Evolutionary conservation across 176 grass and related monocot genomes (phyloP), one percentile per base, ranked within the genome.

Genomic region (Leersia perrieri): DNA sequence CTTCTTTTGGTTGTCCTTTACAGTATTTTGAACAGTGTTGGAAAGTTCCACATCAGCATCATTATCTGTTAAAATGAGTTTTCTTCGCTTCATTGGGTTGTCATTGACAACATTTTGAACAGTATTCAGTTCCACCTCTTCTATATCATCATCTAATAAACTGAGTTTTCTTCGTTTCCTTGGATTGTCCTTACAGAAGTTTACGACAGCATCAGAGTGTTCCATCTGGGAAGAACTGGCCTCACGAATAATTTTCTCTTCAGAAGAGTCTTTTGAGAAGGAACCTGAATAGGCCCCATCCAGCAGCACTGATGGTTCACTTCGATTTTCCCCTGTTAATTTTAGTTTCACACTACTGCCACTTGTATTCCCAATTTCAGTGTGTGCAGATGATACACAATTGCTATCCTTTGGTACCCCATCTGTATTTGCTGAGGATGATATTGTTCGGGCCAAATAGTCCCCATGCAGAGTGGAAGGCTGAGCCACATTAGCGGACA

Each of bases 161-260:
- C 71, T 72, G 33, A 82, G 73, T 9, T n/a, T 58, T 8, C 41
- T 51, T 65, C 11, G 40, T 55, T 72, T 87, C 47, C 22, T 64
- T 82, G 32, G 31, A 12, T 25, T 87, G 40, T 70, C 73, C 57
- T 78, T 83, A 18, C 45, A n/a, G 32, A 64, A 58, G 27, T 83
- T 80, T 44, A 44, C 20, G 13, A 34, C 10, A 15, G 76, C 38
- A 32, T 64, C 20, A 82, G 57, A 77, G 71, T 27, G 34, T 72
- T 42, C 57, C 33, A 76, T 23, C 11, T 28, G 51, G 18, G 51
- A 25, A 69, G 33, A 23, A 49, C 53, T 76, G 26, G 30, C 49
- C 20, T 63, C 33, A 11, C 25, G 25, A 77, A 62, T 40, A 22
- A 64, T 13, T 30, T 73, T 73, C 32, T 15, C 64, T 41, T 47